A percentile compares a stretch with the other conserved stretches of the same genome.
These are phyloP conservation scores for Hypoxylon sp. DNA, from an alignment of 2,329 filamentous ascomycete species.

Conservation along the genomic window DNA sequence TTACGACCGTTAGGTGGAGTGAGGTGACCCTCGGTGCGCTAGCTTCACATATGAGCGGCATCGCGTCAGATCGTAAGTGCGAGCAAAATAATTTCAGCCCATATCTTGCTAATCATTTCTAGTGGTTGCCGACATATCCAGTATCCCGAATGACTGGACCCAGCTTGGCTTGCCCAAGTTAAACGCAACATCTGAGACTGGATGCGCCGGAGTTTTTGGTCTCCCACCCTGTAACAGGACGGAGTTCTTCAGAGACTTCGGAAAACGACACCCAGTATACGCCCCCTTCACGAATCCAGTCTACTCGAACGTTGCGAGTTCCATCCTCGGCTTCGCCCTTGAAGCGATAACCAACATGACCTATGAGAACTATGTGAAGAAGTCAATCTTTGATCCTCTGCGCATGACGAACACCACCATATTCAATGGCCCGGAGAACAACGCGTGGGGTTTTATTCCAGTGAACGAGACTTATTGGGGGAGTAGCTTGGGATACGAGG, in stretches of 20 bases:
- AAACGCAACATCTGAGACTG: constrained; percentile 43
- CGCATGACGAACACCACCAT: constrained; percentile 51
- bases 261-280: constrained; percentile 50
- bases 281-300: constrained; percentile 50
- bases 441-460: constrained; percentile 49
- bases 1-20: constrained; percentile 50
- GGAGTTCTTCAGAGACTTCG: constrained; percentile 52
- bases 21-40: constrained; percentile 49
- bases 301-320: constrained; percentile 50
- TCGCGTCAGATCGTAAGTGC: constrained; percentile 47
- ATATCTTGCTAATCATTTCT: constrained; percentile 27
- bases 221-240: constrained; percentile 48
- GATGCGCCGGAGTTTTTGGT: constrained; percentile 49
- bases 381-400: constrained; percentile 46
- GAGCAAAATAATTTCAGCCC: neutral
- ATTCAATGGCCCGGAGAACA: constrained; percentile 41
- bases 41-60: constrained; percentile 51
- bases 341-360: constrained; percentile 48
- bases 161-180: constrained; percentile 47
- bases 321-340: constrained; percentile 48
- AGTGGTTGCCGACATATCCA: constrained; percentile 48
- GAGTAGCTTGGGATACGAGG: constrained; percentile 49
- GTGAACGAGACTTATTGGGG: constrained; percentile 48
- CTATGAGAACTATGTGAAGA: constrained; percentile 46
- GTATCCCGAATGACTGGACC: constrained; percentile 44